Percentiles rank a stretch among this genome's conserved stretches.
Conservation (phyloP, 2,329 filamentous ascomycete species). For the Metarhizium album region DNA sequence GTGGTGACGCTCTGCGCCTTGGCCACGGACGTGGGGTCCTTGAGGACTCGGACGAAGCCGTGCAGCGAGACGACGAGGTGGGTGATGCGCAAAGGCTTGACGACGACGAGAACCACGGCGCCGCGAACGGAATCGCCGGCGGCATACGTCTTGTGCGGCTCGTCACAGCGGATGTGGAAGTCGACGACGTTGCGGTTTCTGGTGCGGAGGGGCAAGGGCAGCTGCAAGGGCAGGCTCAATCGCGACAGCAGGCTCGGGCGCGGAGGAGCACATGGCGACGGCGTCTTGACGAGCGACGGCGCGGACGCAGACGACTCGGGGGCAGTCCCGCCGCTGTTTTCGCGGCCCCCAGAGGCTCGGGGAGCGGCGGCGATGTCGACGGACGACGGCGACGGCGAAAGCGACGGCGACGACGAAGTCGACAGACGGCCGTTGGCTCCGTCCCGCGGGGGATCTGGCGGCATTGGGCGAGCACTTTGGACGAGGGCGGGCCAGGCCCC, state of each 20-base stretch:
- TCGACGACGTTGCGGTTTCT: constrained; percentile 58
- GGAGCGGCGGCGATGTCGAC: neutral
- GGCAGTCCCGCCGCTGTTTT: constrained; percentile 21
- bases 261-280: constrained; percentile 13
- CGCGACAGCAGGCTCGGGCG: constrained; percentile 38
- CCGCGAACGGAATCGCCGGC: constrained; percentile 67
- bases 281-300: constrained; percentile 10
- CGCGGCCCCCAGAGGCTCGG: constrained; percentile 11
- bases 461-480: constrained; percentile 13
- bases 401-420: constrained; percentile 11
- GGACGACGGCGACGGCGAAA: neutral
- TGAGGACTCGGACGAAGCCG: constrained; percentile 71
- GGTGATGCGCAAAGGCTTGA: constrained; percentile 67
- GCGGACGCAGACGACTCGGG: neutral
- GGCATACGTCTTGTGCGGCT: constrained; percentile 66
- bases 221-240: constrained; percentile 31
- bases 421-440: constrained; percentile 12
- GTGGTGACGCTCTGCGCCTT: constrained; percentile 37
- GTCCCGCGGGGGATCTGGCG: constrained; percentile 9
- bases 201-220: constrained; percentile 38
- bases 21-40: constrained; percentile 49
- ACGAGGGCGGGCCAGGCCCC: constrained; percentile 7
- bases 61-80: constrained; percentile 70
- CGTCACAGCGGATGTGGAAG: constrained; percentile 66
- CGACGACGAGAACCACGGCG: constrained; percentile 58